Evolutionary conservation across 768 basidiomycete species (phyloP).

Genomic region (Lactifluus echinatus): DNA sequence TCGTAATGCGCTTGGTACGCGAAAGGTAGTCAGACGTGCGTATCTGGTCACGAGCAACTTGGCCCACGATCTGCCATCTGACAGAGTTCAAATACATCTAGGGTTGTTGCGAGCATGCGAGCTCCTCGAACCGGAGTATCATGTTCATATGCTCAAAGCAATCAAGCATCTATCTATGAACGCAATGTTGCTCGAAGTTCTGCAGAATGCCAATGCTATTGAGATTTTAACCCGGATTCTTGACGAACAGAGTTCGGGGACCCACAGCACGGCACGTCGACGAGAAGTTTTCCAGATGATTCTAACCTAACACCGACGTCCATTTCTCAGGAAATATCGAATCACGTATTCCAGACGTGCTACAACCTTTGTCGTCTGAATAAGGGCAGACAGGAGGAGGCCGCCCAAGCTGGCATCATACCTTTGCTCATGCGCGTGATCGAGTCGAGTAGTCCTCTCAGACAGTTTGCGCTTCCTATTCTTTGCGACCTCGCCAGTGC

Average conservation of each 20-base stretch:
- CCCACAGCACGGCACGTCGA: constrained; percentile 65
- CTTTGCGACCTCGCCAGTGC: constrained; percentile 94
- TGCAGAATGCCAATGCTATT: constrained; percentile 94
- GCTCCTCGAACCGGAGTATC: constrained; percentile 76
- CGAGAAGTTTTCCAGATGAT: background rate
- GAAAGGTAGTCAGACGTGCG: constrained; percentile 86
- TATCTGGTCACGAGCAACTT: constrained; percentile 13
- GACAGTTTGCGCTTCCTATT: constrained; percentile 95
- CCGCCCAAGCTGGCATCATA: constrained; percentile 91
- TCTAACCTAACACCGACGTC: background rate
- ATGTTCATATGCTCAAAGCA: constrained; percentile 86
- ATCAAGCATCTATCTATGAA: constrained; percentile 97
- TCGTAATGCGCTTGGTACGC: constrained; percentile 81
- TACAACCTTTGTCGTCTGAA: constrained; percentile 94
- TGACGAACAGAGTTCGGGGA: constrained; percentile 69
- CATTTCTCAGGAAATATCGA: constrained; percentile 76
- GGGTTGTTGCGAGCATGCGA: constrained; percentile 85
- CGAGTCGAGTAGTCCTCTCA: constrained; percentile 81
- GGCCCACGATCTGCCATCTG: background rate
- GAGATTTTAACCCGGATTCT: constrained; percentile 83
- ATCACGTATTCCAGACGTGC: constrained; percentile 95
- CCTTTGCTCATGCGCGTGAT: constrained; percentile 87
- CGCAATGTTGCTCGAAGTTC: constrained; percentile 76
- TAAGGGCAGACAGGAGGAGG: constrained; percentile 93
- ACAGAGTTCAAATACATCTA: constrained; percentile 26